Percentiles rank a stretch among this genome's conserved stretches.
Conservation (phyloP, 1,284 basidiomycete species). For the Puccinia triticina region DNA sequence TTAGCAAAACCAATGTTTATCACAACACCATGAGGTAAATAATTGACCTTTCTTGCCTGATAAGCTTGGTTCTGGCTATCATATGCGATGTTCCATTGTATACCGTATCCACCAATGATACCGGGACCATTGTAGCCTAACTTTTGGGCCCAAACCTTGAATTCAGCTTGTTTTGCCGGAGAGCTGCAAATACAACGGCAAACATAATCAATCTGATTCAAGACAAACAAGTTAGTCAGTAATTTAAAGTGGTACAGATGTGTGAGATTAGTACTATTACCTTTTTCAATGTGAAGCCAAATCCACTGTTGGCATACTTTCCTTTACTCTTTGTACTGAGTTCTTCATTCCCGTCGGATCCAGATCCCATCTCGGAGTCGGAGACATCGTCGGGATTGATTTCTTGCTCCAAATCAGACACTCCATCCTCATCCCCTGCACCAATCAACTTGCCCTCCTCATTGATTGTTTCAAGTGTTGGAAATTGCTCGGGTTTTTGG, state of each 20-base stretch:
- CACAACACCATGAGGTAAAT: neutral
- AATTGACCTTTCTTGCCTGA: neutral
- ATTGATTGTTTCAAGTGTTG: neutral
- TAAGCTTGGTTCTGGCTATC: neutral
- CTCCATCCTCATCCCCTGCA: neutral
- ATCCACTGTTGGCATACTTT: neutral
- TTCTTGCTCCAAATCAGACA: neutral
- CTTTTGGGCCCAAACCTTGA: neutral
- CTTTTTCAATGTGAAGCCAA: neutral
- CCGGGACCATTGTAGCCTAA: slow-evolving; percentile 4
- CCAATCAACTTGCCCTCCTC: neutral
- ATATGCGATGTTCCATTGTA: slow-evolving; percentile 9
- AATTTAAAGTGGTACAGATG: too few relatives aligned
- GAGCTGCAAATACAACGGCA: neutral
- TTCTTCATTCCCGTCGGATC: neutral
- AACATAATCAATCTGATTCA: neutral
- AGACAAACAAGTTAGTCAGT: too few relatives aligned
- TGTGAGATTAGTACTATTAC: too few relatives aligned
- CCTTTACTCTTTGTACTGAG: neutral
- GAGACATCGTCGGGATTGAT: neutral
- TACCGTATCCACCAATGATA: slow-evolving; percentile 13
- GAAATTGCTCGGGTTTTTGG: neutral
- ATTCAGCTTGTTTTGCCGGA: neutral
- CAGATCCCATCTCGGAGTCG: too few relatives aligned
- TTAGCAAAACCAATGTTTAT: neutral